Conservation (phyloP, 2,329 filamentous ascomycete genomes). For the Coniochaeta sp. region DNA sequence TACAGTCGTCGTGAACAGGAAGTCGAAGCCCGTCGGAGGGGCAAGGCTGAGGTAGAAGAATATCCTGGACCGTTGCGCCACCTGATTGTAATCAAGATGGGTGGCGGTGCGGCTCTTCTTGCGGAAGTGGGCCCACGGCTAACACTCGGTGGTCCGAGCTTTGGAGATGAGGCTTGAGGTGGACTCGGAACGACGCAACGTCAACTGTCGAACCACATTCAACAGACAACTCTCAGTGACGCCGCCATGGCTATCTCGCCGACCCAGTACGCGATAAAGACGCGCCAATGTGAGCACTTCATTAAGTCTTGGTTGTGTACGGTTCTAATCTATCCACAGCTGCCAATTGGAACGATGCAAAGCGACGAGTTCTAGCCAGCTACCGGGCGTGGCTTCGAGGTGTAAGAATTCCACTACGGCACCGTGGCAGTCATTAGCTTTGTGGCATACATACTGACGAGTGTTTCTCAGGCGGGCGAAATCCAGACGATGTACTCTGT, state of each 20-base stretch:
- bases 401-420: slow-evolving; percentile 53
- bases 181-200: slow-evolving; percentile 11
- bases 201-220: slow-evolving; percentile 16
- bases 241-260: slow-evolving; percentile 79
- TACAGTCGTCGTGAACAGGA: neutral
- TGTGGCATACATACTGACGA: neutral
- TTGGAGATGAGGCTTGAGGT: slow-evolving; percentile 10
- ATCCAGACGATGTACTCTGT: slow-evolving; percentile 97
- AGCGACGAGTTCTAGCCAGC: slow-evolving; percentile 74
- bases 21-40: too few relatives aligned
- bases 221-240: slow-evolving; percentile 26
- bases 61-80: slow-evolving; percentile 1
- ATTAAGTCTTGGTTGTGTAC: neutral
- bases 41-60: neutral
- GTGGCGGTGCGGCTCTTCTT: neutral
- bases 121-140: neutral
- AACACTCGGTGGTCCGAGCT: slow-evolving; percentile 9
- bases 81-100: neutral
- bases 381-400: slow-evolving; percentile 96
- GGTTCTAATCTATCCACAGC: slow-evolving; percentile 47
- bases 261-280: slow-evolving; percentile 80
- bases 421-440: neutral
- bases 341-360: slow-evolving; percentile 82
- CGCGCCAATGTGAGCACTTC: slow-evolving; percentile 61
- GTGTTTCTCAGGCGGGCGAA: slow-evolving; percentile 67